Evolutionary conservation across 2,329 filamentous ascomycete species (phyloP).

Genomic region (Colletotrichum truncatum): DNA sequence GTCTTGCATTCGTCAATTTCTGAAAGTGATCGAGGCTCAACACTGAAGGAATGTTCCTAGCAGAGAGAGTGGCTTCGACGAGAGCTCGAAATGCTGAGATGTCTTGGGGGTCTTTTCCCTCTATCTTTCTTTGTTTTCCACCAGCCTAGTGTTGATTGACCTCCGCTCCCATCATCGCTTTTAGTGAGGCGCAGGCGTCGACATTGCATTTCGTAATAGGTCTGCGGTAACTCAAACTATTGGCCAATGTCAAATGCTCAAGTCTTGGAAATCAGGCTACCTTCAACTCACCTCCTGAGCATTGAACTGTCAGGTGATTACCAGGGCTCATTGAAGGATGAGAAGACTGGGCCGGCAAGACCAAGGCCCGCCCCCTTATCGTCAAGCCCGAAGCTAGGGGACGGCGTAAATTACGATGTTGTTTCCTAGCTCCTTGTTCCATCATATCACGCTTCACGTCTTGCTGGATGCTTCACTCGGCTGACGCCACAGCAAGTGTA

Average conservation of each 20-base stretch:
- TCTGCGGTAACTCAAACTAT: not conserved
- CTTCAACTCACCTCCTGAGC: not conserved
- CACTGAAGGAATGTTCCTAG: not conserved
- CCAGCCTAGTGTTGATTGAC: not conserved
- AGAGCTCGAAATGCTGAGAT: not conserved
- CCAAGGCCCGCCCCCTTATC: not conserved
- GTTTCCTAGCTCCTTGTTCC: not conserved
- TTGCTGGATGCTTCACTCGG: not conserved
- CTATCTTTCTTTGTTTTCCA: not conserved
- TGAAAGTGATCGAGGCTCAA: conserved; percentile 2
- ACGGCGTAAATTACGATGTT: not conserved
- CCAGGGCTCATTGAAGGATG: too few relatives aligned
- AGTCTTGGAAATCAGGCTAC: not conserved
- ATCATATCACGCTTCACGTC: not conserved
- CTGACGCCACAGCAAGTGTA: not conserved
- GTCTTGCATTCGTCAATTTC: conserved; percentile 25
- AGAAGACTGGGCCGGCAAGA: not conserved
- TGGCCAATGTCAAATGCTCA: not conserved
- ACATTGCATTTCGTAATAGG: not conserved
- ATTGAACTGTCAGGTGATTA: too few relatives aligned
- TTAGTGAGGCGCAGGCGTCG: not conserved
- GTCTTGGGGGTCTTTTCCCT: not conserved
- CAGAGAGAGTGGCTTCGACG: not conserved
- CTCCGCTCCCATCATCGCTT: not conserved
- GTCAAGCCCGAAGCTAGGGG: not conserved